Conservation (phyloP, 1,139 yeast genomes). For the Candida sp. region DNA sequence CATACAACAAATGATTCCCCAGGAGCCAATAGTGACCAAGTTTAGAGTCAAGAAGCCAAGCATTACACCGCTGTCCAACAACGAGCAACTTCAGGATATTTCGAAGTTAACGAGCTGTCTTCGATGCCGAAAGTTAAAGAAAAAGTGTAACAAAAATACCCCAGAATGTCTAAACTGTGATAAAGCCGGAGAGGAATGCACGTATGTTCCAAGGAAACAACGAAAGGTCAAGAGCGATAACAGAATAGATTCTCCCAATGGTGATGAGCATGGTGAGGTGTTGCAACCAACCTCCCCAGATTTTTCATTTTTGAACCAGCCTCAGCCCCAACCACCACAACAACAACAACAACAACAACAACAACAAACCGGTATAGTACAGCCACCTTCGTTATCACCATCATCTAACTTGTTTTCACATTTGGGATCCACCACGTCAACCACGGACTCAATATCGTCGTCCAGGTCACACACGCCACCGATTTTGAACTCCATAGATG, state of each 20-base stretch:
- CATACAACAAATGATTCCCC: not conserved
- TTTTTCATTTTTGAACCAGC: slow-evolving; percentile 2
- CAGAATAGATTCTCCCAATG: not conserved
- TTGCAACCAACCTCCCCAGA: not conserved
- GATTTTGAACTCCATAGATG: slow-evolving; percentile 16
- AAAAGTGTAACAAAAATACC: slow-evolving; percentile 48
- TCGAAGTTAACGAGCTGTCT: slow-evolving; percentile 17
- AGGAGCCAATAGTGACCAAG: slow-evolving; percentile 7
- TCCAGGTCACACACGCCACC: slow-evolving; percentile 9
- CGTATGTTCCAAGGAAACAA: slow-evolving; percentile 46
- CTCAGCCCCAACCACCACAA: not conserved
- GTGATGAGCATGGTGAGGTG: not conserved
- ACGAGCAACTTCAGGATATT: not conserved
- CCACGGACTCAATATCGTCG: not conserved
- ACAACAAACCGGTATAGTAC: not conserved
- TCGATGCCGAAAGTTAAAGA: slow-evolving; percentile 41
- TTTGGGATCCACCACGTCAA: not conserved
- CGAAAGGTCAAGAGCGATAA: slow-evolving; percentile 12
- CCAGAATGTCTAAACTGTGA: slow-evolving; percentile 51
- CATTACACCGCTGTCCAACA: not conserved
- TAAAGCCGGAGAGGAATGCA: slow-evolving; percentile 40
- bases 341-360: not conserved
- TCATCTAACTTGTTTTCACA: not conserved
- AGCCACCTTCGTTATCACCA: not conserved
- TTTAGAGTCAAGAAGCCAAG: slow-evolving; percentile 9